Percentiles rank a stretch among this genome's conserved stretches.
phyloP scores from a whole-genome alignment of 257 asterid species.

The Solanum bulbocastanum region DNA sequence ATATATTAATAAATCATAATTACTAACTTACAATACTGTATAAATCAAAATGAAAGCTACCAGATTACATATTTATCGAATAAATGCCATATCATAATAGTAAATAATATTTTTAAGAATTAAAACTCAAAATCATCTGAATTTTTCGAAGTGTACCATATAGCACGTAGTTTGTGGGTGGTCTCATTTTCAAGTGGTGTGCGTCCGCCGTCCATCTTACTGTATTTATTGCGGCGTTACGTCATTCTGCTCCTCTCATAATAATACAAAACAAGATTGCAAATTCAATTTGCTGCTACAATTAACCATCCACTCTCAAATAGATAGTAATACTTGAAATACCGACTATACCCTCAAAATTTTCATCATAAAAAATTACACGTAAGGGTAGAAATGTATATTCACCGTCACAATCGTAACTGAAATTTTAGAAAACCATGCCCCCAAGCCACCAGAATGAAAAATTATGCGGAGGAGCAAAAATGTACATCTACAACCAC shows the following conservation, averaged over 20 bases:
- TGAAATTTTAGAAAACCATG: not conserved
- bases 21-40: not conserved
- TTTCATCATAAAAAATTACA: not conserved
- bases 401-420: not conserved
- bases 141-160: not conserved
- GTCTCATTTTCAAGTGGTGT: no score
- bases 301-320: not conserved
- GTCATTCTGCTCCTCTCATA: not conserved
- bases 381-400: not conserved
- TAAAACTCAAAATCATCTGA: not conserved
- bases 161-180: not conserved
- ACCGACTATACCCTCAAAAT: not conserved
- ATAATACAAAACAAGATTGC: not conserved
- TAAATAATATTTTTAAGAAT: not conserved
- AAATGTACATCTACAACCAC: not conserved
- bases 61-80: not conserved
- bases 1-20: not conserved
- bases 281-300: not conserved
- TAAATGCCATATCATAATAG: not conserved
- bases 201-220: not conserved
- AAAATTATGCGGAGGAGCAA: not conserved
- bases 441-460: not conserved
- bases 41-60: not conserved
- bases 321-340: not conserved
- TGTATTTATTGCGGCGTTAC: not conserved